A percentile compares a stretch with the other conserved stretches of the same genome.
Evolutionary conservation across 139 green algal genomes (phyloP).

Genomic region (Zygnema circumcarinatum): DNA sequence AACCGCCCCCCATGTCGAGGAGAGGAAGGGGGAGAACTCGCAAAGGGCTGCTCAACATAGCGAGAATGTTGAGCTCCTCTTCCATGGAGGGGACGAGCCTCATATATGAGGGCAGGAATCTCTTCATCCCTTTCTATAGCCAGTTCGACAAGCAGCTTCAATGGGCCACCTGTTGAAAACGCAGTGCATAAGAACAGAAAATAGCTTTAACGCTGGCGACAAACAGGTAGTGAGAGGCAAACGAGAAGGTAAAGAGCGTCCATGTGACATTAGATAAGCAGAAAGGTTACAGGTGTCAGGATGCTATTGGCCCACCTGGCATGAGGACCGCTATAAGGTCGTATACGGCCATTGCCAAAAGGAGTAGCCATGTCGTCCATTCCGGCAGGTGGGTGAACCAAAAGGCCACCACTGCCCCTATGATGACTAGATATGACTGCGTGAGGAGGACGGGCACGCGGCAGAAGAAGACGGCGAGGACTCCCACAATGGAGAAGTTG

Average conservation of each 20-base stretch:
- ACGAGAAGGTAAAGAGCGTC: neutral
- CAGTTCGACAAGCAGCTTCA: conserved; percentile 85
- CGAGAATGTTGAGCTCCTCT: neutral
- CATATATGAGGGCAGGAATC: conserved; percentile 94
- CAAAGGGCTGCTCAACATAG: neutral
- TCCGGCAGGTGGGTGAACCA: conserved; percentile 94
- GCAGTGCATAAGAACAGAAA: conserved; percentile 5
- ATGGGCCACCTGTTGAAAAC: neutral
- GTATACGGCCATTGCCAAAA: conserved; percentile 93
- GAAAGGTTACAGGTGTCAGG: neutral
- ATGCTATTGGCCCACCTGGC: conserved; percentile 60
- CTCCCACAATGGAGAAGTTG: conserved; percentile 93
- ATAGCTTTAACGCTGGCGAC: neutral
- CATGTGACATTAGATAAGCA: neutral
- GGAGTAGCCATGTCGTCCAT: conserved; percentile 96
- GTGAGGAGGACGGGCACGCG: conserved; percentile 87
- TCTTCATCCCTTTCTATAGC: conserved; percentile 86
- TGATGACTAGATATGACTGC: conserved; percentile 84
- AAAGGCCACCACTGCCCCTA: conserved; percentile 82
- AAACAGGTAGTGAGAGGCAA: neutral
- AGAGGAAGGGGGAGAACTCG: neutral
- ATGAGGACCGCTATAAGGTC: conserved; percentile 92
- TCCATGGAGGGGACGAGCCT: conserved; percentile 70
- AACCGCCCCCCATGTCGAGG: neutral
- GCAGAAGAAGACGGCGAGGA: conserved; percentile 82